Conservation (phyloP, 352 stramenopile species). For the Pythium pectinolyticum region DNA sequence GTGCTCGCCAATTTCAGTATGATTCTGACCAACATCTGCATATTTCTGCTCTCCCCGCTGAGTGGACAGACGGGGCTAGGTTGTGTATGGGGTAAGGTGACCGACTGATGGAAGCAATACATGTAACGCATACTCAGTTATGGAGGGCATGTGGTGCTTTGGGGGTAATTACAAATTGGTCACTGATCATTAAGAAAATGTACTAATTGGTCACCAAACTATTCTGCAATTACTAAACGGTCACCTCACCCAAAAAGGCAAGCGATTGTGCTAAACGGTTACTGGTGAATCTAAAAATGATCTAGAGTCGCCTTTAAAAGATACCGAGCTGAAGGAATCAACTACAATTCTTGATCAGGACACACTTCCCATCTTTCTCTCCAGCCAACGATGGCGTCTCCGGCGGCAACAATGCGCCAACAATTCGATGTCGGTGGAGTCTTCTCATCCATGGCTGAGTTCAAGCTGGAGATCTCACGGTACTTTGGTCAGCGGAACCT, state of each 20-base stretch:
- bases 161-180: constrained; percentile 4
- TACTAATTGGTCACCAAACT: neutral
- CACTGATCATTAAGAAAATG: neutral
- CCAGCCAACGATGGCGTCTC: neutral
- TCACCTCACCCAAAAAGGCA: neutral
- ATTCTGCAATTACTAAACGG: neutral
- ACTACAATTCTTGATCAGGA: neutral
- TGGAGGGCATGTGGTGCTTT: no score
- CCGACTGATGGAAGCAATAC: no score
- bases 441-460: neutral
- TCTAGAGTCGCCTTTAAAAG: no score
- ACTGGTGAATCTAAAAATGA: neutral
- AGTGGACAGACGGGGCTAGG: no score
- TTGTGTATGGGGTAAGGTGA: no score
- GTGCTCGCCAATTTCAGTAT: neutral
- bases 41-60: no score
- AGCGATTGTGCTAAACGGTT: neutral
- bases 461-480: neutral
- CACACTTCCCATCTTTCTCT: neutral
- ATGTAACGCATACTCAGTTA: no score
- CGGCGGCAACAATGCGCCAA: neutral
- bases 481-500: constrained; percentile 12
- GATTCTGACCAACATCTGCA: neutral
- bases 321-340: no score
- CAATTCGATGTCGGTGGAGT: neutral